Conservation (phyloP, 106 monocot genomes). For the Allium cepa region DNA sequence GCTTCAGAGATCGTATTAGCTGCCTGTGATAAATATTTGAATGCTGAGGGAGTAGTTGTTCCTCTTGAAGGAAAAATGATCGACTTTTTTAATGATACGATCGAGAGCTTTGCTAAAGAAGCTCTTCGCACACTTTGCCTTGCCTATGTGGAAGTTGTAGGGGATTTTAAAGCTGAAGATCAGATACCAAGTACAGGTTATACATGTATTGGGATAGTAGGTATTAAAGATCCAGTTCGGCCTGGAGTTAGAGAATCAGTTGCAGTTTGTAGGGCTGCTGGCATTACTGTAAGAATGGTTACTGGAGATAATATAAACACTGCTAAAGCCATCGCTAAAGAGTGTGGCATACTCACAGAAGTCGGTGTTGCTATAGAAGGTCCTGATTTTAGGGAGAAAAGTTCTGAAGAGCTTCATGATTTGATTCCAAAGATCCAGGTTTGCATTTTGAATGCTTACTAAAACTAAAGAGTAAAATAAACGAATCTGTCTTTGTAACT, state of each 20-base stretch:
- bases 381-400: conserved; percentile 34
- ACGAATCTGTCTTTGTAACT: no score
- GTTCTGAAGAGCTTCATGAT: conserved; percentile 18
- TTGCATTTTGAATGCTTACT: neutral
- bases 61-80: conserved; percentile 17
- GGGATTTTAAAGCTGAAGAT: conserved; percentile 13
- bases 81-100: conserved; percentile 16
- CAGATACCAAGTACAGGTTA: conserved; percentile 26
- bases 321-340: conserved; percentile 42
- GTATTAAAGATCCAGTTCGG: conserved; percentile 45
- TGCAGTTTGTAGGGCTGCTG: conserved; percentile 34
- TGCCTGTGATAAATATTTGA: conserved; percentile 26
- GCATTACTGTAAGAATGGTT: conserved; percentile 40
- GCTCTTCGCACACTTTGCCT: conserved; percentile 39
- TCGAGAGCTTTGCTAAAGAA: conserved; percentile 35
- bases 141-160: conserved; percentile 28
- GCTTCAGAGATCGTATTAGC: conserved; percentile 38
- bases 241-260: conserved; percentile 41
- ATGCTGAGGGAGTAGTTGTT: conserved; percentile 23
- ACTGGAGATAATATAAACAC: conserved; percentile 45
- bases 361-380: conserved; percentile 41
- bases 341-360: conserved; percentile 40
- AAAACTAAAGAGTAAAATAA: neutral
- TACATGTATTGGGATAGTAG: conserved; percentile 36
- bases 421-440: conserved; percentile 42